A percentile compares a stretch with the other conserved stretches of the same genome.
Evolutionary conservation across 1,284 basidiomycete species (phyloP).

Genomic region (Trichosporon inkin): DNA sequence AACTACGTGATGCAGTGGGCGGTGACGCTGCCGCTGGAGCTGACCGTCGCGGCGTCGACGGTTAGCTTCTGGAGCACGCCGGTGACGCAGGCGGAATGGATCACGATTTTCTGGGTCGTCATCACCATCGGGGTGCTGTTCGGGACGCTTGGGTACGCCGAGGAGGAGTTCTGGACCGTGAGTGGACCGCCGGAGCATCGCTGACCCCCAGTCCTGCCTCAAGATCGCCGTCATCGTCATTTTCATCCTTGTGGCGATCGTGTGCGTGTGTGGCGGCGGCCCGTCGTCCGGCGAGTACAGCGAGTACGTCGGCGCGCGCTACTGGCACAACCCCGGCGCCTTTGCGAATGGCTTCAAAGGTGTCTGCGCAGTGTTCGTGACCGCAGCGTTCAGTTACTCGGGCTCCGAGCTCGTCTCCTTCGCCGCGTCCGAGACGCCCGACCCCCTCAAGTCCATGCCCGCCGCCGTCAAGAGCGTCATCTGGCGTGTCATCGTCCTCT

Average conservation of each 20-base stretch:
- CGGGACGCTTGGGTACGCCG: slow-evolving; percentile 45
- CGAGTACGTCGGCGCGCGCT: slow-evolving; percentile 38
- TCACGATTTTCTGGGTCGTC: slow-evolving; percentile 47
- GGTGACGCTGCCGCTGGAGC: slow-evolving; percentile 48
- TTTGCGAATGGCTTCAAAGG: slow-evolving; percentile 54
- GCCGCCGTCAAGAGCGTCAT: slow-evolving; percentile 46
- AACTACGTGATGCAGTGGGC: slow-evolving; percentile 48
- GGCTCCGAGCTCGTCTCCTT: slow-evolving; percentile 81
- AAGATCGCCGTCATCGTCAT: slow-evolving; percentile 49
- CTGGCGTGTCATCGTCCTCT: slow-evolving; percentile 55
- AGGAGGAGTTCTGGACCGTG: slow-evolving; percentile 49
- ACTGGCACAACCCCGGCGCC: slow-evolving; percentile 47
- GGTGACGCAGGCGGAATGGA: slow-evolving; percentile 47
- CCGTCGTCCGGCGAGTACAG: slow-evolving; percentile 37
- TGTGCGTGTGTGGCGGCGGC: slow-evolving; percentile 44
- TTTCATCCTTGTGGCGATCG: slow-evolving; percentile 45
- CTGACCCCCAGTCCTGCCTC: slow-evolving; percentile 29
- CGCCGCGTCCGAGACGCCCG: slow-evolving; percentile 45
- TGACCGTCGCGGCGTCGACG: slow-evolving; percentile 48
- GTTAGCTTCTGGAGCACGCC: slow-evolving; percentile 42
- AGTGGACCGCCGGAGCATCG: not conserved
- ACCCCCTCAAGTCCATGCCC: slow-evolving; percentile 32
- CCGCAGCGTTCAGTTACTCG: slow-evolving; percentile 67
- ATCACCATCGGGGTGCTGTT: slow-evolving; percentile 31
- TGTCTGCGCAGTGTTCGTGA: slow-evolving; percentile 38